Evolutionary conservation across 257 asterid genomes (phyloP).

Genomic region (Cinchona pubescens): DNA sequence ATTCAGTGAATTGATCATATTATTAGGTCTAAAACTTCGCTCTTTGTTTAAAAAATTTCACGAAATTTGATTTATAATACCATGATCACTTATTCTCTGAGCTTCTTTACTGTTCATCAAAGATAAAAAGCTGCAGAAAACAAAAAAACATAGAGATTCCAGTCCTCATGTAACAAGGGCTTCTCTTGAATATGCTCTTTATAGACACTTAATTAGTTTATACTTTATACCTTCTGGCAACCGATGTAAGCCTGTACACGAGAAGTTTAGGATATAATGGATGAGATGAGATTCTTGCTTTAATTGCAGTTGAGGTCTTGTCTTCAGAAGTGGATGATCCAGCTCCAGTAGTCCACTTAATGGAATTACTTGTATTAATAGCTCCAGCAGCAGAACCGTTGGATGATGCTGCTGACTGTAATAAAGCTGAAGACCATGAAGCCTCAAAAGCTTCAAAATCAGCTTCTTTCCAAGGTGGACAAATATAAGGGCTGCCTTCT

Average conservation of each 20-base stretch:
- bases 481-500: not conserved
- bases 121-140: not conserved
- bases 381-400: not conserved
- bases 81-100: not conserved
- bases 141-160: too few species aligned
- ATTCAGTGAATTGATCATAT: not conserved
- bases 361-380: not conserved
- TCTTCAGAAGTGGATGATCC: constrained; percentile 6
- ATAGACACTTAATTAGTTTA: not conserved
- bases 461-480: not conserved
- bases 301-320: constrained; percentile 11
- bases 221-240: constrained; percentile 70
- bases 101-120: not conserved
- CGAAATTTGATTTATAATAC: not conserved
- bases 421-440: not conserved
- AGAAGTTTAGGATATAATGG: constrained; percentile 54
- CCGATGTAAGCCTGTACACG: constrained; percentile 46
- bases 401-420: not conserved
- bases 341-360: not conserved
- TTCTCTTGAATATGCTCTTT: not conserved
- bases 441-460: constrained; percentile 13
- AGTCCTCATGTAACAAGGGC: not conserved
- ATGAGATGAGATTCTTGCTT: constrained; percentile 56
- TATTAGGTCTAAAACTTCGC: not conserved
- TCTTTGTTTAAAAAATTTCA: not conserved